Conservation (phyloP, 495 filamentous ascomycete species). For the Xeromyces bisporus region DNA sequence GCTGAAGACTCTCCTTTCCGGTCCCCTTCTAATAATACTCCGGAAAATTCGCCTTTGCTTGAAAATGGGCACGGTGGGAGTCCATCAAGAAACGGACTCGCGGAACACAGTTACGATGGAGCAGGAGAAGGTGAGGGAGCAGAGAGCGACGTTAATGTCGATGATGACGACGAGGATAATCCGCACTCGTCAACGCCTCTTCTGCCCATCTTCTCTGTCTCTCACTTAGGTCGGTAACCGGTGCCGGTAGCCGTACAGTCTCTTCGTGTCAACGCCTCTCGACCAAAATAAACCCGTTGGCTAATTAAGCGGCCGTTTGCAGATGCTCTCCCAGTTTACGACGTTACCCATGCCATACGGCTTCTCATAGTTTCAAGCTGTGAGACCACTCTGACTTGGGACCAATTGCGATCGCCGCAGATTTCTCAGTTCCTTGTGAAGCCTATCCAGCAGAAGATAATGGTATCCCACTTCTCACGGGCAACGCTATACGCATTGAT, state of each 20-base stretch:
- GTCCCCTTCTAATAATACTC: constrained; percentile 20
- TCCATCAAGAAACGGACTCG: too few species aligned
- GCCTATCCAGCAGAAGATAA: constrained; percentile 72
- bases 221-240: constrained; percentile 47
- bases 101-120: too few species aligned
- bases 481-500: constrained; percentile 79
- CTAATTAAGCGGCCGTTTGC: background rate
- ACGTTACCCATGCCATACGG: constrained; percentile 74
- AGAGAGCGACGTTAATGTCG: constrained; percentile 25
- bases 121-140: constrained; percentile 30
- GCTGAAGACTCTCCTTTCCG: constrained; percentile 33
- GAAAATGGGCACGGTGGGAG: too few species aligned
- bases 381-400: constrained; percentile 89
- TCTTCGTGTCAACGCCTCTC: background rate
- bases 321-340: constrained; percentile 74
- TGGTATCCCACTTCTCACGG: constrained; percentile 59
- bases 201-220: constrained; percentile 68
- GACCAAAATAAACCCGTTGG: constrained; percentile 3
- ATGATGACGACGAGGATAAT: constrained; percentile 38
- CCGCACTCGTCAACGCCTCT: constrained; percentile 41
- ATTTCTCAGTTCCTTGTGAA: constrained; percentile 91
- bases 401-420: constrained; percentile 84
- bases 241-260: too few species aligned
- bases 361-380: constrained; percentile 63
- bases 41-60: constrained; percentile 18